Evolutionary conservation across 106 monocot genomes (phyloP), one percentile per base, ranked within the genome.

Genomic region (Apostasia ramifera): DNA sequence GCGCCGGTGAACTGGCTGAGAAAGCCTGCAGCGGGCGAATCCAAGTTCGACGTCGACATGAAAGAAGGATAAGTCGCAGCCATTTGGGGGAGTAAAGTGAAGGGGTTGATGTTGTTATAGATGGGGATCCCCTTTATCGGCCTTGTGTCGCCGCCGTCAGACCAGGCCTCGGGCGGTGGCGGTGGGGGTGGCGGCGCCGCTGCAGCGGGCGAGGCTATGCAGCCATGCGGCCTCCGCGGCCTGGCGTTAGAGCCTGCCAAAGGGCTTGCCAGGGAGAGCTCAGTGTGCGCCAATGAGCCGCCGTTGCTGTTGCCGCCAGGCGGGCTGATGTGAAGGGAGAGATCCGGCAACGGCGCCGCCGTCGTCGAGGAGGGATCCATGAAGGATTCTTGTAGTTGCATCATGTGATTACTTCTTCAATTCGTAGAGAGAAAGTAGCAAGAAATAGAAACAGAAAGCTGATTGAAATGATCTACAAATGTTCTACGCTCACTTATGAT

Each of bases 291-390:
- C 5, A 7, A 8, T 5, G 13, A 10, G 40, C 40, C 14, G 42
- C 13, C 47, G 8, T 12, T 13, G n/a, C 44, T 51, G 60, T 38
- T 39, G 53, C n/a, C 1, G 70, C 59, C 70, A 2, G 69, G 76
- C 40, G 50, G 65, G 59, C 73, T 70, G 48, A 71, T 77, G 55
- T 65, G 65, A 55, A 77, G 62, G n/a, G 77, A 77, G 48, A 77
- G 71, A 43, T 77, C 77, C 10, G 71, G 77, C 4, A 52, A 43
- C 26, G 61, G 50, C 54, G 62, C 6, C 45, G 76, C 15, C 11
- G 69, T 3, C 45, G 15, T 4, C 37, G 72, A 53, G 53, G 47
- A 8, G 1, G 62, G 53, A 45, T 71, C 65, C 60, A 46, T 53
- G 6, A 48, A 26, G 51, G 11, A n/a, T 71, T 12, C 54, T 61